Percentiles rank a stretch among this genome's conserved stretches.
Conservation (phyloP, 2,329 filamentous ascomycete species). For the Lecanicillium sp. region DNA sequence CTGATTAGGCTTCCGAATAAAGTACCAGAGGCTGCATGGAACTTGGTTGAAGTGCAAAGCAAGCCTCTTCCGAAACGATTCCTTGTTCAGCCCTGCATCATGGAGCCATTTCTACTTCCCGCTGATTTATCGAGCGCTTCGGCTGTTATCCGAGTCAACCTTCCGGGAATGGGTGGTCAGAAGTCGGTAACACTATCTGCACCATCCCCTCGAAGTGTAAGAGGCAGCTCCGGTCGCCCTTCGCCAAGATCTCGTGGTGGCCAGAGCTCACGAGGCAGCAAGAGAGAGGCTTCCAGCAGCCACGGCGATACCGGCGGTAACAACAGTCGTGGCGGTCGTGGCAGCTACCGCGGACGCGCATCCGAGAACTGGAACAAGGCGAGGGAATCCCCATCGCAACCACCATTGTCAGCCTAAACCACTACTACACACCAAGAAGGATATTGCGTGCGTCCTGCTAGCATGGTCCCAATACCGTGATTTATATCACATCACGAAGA, state of each 20-base stretch:
- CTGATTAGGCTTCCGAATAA: slow-evolving; percentile 59
- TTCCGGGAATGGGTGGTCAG: slow-evolving; percentile 33
- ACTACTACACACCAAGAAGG: too few relatives aligned
- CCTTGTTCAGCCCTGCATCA: slow-evolving; percentile 28
- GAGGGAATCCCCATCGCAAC: too few relatives aligned
- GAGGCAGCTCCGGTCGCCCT: slow-evolving; percentile 17
- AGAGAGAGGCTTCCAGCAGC: slow-evolving; percentile 23
- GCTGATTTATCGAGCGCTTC: slow-evolving; percentile 25
- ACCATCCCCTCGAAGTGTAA: slow-evolving; percentile 21
- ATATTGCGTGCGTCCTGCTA: too few relatives aligned
- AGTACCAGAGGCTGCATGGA: slow-evolving; percentile 56
- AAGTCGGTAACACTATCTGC: slow-evolving; percentile 31
- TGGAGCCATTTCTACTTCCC: slow-evolving; percentile 26
- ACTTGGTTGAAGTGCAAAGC: slow-evolving; percentile 44
- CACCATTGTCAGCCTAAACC: too few relatives aligned
- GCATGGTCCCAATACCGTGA: too few relatives aligned
- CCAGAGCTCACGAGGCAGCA: slow-evolving; percentile 22
- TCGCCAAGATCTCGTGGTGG: slow-evolving; percentile 22
- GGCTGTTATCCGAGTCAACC: slow-evolving; percentile 28
- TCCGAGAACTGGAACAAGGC: slow-evolving; percentile 34
- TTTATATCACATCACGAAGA: too few relatives aligned
- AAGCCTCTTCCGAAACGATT: slow-evolving; percentile 49
- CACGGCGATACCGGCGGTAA: slow-evolving; percentile 17
- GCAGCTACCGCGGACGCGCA: slow-evolving; percentile 30
- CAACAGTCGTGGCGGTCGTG: slow-evolving; percentile 26